Conservation (phyloP, 73 alveolate species). For the Paraurostyla sp. region DNA sequence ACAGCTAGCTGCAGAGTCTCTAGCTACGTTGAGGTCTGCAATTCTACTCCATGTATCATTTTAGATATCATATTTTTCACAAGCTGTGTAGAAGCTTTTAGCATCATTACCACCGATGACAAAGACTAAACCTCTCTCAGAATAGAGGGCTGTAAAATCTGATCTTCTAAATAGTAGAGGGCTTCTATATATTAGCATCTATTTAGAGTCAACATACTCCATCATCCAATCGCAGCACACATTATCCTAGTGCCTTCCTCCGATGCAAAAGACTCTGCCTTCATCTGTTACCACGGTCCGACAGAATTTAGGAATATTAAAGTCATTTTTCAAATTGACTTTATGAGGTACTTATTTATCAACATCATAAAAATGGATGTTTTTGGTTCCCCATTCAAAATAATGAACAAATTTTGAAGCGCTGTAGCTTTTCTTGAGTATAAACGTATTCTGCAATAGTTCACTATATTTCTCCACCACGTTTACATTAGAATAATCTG, state of each 20-base stretch:
- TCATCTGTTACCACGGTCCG: constrained; percentile 79
- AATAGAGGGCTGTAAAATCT: constrained; percentile 74
- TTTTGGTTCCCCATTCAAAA: constrained; percentile 77
- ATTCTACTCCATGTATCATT: constrained; percentile 78
- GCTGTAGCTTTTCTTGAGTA: constrained; percentile 67
- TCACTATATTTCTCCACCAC: constrained; percentile 72
- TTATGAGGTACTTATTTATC: constrained; percentile 58
- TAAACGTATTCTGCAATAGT: constrained; percentile 73
- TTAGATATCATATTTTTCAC: constrained; percentile 75
- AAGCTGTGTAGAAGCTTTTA: constrained; percentile 72
- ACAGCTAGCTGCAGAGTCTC: constrained; percentile 77
- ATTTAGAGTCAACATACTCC: constrained; percentile 67
- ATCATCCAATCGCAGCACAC: constrained; percentile 81
- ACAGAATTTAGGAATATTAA: constrained; percentile 74
- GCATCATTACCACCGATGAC: constrained; percentile 80
- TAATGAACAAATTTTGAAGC: constrained; percentile 71
- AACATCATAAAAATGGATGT: constrained; percentile 74
- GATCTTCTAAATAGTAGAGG: constrained; percentile 70
- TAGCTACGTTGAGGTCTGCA: constrained; percentile 75
- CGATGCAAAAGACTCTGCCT: constrained; percentile 75
- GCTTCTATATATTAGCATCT: constrained; percentile 58
- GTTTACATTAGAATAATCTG: constrained; percentile 69
- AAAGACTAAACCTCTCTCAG: constrained; percentile 72
- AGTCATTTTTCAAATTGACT: constrained; percentile 58
- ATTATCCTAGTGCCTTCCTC: constrained; percentile 76